Base-by-base conservation (phyloP, 2,329 filamentous ascomycete genomes). In the Penicillium sumatraense region DNA sequence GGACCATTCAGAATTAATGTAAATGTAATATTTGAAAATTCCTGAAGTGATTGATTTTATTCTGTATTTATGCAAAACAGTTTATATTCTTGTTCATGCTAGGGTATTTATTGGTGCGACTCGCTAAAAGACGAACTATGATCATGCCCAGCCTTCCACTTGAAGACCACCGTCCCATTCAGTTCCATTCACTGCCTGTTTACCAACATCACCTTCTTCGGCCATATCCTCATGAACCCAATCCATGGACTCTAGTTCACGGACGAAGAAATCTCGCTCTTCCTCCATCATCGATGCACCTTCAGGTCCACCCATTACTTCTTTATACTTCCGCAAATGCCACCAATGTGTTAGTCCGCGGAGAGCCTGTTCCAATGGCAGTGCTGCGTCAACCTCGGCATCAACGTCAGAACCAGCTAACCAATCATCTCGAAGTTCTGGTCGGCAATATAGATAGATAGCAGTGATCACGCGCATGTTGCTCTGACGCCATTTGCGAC, bases 381-480 rank as follows among this genome's bases (percentile, higher is more conserved):
- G 78, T 13, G 93, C 91, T 70, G 96, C 91, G 68, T 98, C 95
- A 1, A 98, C 92, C 64, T 96, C 93, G 1, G 89, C 90, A 66
- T 99, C 95, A 1, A 98, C 87, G 70, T 97, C 93, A 57, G 89
- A 89, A 5, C 93, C 93, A 0, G 90, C 74, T 1, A 98, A 82
- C 93, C 95, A 98, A 75, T 97, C 95, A 69, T 99, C 95, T 26
- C 93, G 84, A 42, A 99, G 81, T 72, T 98, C 93, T 0, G 93
- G 93, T 7, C 92, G 84, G 69, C 93, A 96, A 76, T 96, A 91
- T 46, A 99, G 81, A 74, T 97, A 99, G 1, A 99, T 91, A 3
- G 93, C 92, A 0, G 95, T 99, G 70, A 99, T 99, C 68, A 98
- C 93, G 52, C 93, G 90, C 95, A 99, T 99, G 75, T 99, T 98